Evolutionary conservation across 768 basidiomycete genomes (phyloP).

Genomic region (Cystofilobasidium ferigula): DNA sequence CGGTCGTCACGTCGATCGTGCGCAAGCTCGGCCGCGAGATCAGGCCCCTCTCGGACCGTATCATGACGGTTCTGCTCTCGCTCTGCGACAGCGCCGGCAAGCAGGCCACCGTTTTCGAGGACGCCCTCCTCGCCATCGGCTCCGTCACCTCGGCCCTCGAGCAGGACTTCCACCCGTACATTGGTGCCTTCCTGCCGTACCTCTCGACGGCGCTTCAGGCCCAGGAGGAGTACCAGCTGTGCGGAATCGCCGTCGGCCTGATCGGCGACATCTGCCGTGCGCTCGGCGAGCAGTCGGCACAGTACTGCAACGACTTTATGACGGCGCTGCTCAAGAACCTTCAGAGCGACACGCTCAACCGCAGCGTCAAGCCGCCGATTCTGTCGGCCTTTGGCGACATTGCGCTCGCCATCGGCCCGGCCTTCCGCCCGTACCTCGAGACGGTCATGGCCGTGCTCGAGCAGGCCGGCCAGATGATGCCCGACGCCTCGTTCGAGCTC

Average conservation of each 20-base stretch:
- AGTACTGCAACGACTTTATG: constrained; percentile 84
- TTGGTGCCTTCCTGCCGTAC: constrained; percentile 71
- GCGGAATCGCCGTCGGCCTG: constrained; percentile 88
- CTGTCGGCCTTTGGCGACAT: constrained; percentile 93
- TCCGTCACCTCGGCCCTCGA: constrained; percentile 76
- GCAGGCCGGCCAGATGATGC: constrained; percentile 78
- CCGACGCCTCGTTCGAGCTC: constrained; percentile 51
- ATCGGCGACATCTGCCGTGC: constrained; percentile 95
- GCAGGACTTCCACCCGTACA: constrained; percentile 65
- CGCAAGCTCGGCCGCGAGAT: constrained; percentile 74
- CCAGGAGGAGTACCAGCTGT: constrained; percentile 89
- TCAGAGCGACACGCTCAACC: constrained; percentile 75
- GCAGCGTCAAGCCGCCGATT: constrained; percentile 94
- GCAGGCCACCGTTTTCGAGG: constrained; percentile 87
- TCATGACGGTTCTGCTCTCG: constrained; percentile 82
- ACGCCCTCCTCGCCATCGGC: constrained; percentile 88
- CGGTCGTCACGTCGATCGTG: constrained; percentile 73
- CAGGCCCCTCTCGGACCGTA: constrained; percentile 76
- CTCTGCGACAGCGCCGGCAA: constrained; percentile 80
- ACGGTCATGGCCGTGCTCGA: constrained; percentile 81
- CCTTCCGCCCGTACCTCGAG: constrained; percentile 78
- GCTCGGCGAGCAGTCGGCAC: constrained; percentile 67
- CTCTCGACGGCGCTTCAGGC: constrained; percentile 79
- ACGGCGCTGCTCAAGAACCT: constrained; percentile 80
- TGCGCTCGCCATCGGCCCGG: constrained; percentile 74